Percentiles rank a stretch among this genome's conserved stretches.
Conservation (phyloP, 345 rosid genomes). For the Hibiscus trionum region DNA sequence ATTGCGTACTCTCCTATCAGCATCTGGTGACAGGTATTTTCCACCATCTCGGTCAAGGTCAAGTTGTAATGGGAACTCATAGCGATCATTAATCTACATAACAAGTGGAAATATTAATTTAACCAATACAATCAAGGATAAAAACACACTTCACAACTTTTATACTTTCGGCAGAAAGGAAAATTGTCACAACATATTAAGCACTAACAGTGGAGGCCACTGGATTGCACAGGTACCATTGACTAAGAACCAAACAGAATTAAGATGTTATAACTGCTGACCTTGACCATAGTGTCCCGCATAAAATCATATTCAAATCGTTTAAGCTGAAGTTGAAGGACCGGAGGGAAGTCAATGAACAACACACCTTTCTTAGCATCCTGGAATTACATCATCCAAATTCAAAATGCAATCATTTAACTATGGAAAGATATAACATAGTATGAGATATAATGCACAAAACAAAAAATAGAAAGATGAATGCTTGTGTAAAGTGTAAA, state of each 20-base stretch:
- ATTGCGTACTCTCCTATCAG: constrained; percentile 86
- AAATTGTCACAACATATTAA: background rate
- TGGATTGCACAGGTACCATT: background rate
- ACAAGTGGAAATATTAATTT: background rate
- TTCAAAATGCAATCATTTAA: constrained; percentile 6
- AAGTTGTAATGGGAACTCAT: constrained; percentile 93
- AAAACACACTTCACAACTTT: background rate
- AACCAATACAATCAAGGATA: background rate
- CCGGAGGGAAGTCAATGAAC: constrained; percentile 92
- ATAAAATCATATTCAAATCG: constrained; percentile 92
- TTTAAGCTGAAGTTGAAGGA: constrained; percentile 93
- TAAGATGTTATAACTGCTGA: constrained; percentile 21
- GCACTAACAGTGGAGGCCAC: background rate
- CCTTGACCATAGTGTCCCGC: constrained; percentile 97
- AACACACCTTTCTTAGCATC: constrained; percentile 92
- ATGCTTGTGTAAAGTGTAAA: background rate
- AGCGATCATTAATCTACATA: constrained; percentile 87
- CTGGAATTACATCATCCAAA: constrained; percentile 34
- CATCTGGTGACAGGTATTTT: constrained; percentile 87
- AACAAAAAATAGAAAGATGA: background rate
- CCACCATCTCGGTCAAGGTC: constrained; percentile 84
- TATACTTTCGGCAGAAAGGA: background rate
- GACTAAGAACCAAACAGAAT: background rate
- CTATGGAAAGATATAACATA: background rate
- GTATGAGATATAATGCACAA: background rate